Base-by-base conservation (phyloP, 2,329 filamentous ascomycete genomes). In the Ascomycota sp. region DNA sequence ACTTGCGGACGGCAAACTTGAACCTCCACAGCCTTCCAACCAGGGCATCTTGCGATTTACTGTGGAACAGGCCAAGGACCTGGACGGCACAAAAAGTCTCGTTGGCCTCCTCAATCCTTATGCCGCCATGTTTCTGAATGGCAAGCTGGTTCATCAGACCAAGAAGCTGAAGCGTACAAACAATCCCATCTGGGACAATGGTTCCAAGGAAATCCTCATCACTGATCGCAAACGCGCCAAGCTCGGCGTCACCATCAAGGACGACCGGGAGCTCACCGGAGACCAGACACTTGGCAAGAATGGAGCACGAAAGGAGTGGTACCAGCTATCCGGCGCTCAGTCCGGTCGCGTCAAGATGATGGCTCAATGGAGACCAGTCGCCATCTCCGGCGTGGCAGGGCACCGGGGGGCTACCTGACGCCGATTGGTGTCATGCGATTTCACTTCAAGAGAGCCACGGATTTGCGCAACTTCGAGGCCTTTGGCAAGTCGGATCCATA, bases 401-500 rank as follows among this genome's bases (percentile, higher is more conserved):
- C 31, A 82, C 79, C 31, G n/a, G 81, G 80, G 30, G 89, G 89
- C 32, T 98, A 98, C 50, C 64, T 91, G 34, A 86, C 80, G 2
- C 89, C 89, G 0, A 80, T 98, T 39, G 89, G 89, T 53, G 83
- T 98, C 15, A 81, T 95, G 72, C 75, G 89, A 37, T 63, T 98
- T 40, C 85, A 98, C 52, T 86, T 95, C 60, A 69, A 80, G 56
- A 74, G 69, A 43, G 89, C 82, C 20, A 69, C 64, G 29, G 71
- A 85, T 42, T 65, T 98, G 26, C 79, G 83, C 35, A 98, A 98
- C 50, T 66, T 94, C 31, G 89, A 98, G 53, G 81, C 82, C 3
- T 70, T 98, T 51, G 89, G 89, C 53, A 95, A 95, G 54, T 95
- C 89, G 1, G 91, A 98, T 51, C 82, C 89, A 0, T 98, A 98